Evolutionary conservation across 139 green algal genomes (phyloP).

Genomic region (Chlamydomonas sp.): DNA sequence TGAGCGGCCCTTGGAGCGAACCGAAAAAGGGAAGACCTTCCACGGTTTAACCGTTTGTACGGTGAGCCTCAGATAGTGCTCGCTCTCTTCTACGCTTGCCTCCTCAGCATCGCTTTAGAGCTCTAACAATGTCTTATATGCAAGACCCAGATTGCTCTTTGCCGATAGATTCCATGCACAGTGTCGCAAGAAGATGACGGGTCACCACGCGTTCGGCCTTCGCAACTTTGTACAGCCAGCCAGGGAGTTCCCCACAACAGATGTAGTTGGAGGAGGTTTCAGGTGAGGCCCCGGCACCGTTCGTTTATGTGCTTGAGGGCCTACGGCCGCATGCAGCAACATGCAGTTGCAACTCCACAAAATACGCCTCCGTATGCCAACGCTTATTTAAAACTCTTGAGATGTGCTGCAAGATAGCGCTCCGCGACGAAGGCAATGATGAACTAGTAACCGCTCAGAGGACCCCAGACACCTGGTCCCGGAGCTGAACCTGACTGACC

Average conservation of each 20-base stretch:
- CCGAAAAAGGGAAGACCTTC: too few species aligned
- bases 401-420: too few species aligned
- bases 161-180: not conserved
- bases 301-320: not conserved
- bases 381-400: too few species aligned
- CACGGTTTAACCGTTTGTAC: too few species aligned
- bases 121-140: not conserved
- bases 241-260: not conserved
- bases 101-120: too few species aligned
- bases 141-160: not conserved
- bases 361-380: not conserved
- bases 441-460: too few species aligned
- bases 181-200: not conserved
- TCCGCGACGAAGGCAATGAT: too few species aligned
- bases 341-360: not conserved
- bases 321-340: not conserved
- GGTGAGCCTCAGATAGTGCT: too few species aligned
- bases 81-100: too few species aligned
- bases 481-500: too few species aligned
- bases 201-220: not conserved
- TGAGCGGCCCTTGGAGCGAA: too few species aligned
- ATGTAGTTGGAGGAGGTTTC: slow-evolving; percentile 7
- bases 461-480: too few species aligned
- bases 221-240: not conserved
- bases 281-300: not conserved